Base-by-base conservation (phyloP, 2,329 filamentous ascomycete genomes). In the Grosmannia huntii region DNA sequence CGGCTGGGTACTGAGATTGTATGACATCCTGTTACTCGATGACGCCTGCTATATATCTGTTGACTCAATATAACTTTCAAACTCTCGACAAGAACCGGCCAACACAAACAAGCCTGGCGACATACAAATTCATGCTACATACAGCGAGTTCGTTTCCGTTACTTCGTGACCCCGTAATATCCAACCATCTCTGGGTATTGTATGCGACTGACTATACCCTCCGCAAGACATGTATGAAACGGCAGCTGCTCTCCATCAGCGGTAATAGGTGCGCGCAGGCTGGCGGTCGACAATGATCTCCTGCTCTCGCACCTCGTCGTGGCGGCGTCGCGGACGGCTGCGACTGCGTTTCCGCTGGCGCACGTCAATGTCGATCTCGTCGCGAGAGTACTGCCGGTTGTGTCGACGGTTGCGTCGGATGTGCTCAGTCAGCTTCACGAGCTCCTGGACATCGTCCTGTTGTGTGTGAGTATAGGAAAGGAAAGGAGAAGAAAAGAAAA, bases 361-460 rank as follows among this genome's bases (percentile, higher is more conserved):
- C 52, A 75, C 71, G 55, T 77, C 77, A 68, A 74, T 76, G 23
- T 78, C 76, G 48, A 62, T 38, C 33, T 64, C 61, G 5, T 61
- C 60, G 14, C 49, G 54, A 1, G 57, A 41, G 21, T 51, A 27
- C 21, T 21, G 28, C 14, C 41, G 51, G n/a, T 81, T 75, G 57
- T 80, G 76, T 41, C 76, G 72, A 56, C 79, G 75, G 21, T 78
- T 71, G 59, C 81, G 81, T 41, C 89, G 87, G 67, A 96, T 94
- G 23, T 88, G 81, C 61, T 95, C 87, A 0, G 90, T 89, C 4
- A 95, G 70, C 62, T 94, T 82, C 28, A 95, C 89, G 4, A 97
- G 81, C 62, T 86, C 84, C 50, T 90, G 80, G 53, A 97, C 89
- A 64, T 96, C 90, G 68, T 95, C 89, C 90, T 96, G 65, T 57